phyloP scores from a whole-genome alignment of 257 asterid genomes.

The Solanum boliviense region DNA sequence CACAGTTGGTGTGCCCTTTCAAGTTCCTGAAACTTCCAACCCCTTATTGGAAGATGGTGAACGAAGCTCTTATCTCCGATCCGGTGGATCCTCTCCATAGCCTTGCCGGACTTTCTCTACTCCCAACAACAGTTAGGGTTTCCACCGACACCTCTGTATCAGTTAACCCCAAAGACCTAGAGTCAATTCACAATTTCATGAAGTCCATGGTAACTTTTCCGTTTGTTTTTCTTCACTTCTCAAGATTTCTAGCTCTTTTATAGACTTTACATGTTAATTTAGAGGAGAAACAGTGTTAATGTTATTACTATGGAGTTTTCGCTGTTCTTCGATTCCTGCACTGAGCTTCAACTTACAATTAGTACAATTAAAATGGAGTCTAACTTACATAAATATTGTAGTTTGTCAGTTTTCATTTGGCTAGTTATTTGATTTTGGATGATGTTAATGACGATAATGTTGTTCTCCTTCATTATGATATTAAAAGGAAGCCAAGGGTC shows the following conservation, averaged over 20 bases:
- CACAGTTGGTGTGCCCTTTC: background rate
- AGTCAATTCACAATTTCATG: conserved; percentile 45
- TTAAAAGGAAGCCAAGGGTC: conserved; percentile 28
- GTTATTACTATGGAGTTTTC: background rate
- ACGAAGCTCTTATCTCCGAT: conserved; percentile 13
- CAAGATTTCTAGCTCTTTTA: background rate
- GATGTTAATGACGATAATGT: background rate
- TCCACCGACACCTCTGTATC: conserved; percentile 19
- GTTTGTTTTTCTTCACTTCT: background rate
- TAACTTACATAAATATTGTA: background rate
- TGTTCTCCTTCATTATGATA: background rate
- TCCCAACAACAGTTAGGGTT: conserved; percentile 49
- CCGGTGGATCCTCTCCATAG: conserved; percentile 44
- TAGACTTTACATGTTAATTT: conserved; percentile 3
- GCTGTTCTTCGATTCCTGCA: background rate
- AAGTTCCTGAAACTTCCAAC: background rate
- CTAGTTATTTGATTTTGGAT: background rate
- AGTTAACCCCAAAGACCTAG: conserved; percentile 27
- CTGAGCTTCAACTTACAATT: background rate
- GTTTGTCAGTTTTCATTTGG: background rate
- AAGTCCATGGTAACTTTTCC: conserved; percentile 35
- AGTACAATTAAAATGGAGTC: background rate
- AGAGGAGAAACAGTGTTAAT: background rate
- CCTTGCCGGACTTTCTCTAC: conserved; percentile 31
- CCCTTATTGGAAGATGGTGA: conserved; percentile 16